phyloP scores from a whole-genome alignment of 1,284 basidiomycete species.

The Trichosporon ovoides region DNA sequence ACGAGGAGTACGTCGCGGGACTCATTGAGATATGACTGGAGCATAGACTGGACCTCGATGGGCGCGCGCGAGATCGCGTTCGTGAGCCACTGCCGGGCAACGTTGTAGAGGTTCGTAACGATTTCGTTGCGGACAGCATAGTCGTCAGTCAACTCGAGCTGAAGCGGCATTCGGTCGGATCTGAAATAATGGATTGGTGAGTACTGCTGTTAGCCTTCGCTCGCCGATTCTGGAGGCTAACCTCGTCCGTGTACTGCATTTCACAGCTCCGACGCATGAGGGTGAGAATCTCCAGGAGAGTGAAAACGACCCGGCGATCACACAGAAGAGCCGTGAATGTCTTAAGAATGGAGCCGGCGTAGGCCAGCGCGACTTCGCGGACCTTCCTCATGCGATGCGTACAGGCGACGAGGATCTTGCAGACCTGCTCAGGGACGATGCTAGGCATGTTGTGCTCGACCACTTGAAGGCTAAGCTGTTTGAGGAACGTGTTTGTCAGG shows the following conservation, averaged over 20 bases:
- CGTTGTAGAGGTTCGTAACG: conserved; percentile 64
- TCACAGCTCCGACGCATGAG: conserved; percentile 82
- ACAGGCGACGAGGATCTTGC: conserved; percentile 67
- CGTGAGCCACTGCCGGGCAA: conserved; percentile 76
- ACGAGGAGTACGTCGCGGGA: conserved; percentile 62
- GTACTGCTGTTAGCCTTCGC: conserved; percentile 55
- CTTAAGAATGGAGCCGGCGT: conserved; percentile 78
- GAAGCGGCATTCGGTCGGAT: conserved; percentile 70
- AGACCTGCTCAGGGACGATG: conserved; percentile 69
- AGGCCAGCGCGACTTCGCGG: conserved; percentile 73
- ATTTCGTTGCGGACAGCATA: conserved; percentile 83
- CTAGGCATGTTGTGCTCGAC: conserved; percentile 72
- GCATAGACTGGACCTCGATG: conserved; percentile 82
- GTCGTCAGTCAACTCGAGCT: conserved; percentile 77
- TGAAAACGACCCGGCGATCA: conserved; percentile 77
- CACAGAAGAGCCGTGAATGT: conserved; percentile 94
- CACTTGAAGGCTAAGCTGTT: conserved; percentile 65
- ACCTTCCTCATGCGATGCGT: conserved; percentile 79
- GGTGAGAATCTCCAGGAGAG: conserved; percentile 86
- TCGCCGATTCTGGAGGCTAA: conserved; percentile 38
- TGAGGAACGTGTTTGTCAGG: conserved; percentile 58
- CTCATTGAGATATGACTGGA: conserved; percentile 78
- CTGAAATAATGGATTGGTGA: conserved; percentile 78
- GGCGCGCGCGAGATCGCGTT: conserved; percentile 80
- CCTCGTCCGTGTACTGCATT: conserved; percentile 87